These are phyloP conservation scores for Lipomyces chichibuensis DNA, from an alignment of 805 yeast species.

Conservation along the genomic window DNA sequence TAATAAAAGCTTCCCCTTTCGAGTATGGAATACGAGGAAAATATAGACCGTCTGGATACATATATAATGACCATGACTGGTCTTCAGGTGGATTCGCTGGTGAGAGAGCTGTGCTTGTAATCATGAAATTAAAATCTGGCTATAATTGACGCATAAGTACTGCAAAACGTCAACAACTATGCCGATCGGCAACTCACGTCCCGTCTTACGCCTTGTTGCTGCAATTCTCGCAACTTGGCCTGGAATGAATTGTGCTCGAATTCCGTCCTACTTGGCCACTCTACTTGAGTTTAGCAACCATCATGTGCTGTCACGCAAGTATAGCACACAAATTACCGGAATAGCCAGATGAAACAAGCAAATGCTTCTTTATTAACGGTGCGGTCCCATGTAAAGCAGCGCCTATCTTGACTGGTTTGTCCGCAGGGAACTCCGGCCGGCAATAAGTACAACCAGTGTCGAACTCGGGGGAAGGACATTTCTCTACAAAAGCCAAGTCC, in stretches of 20 bases:
- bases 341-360: conserved; percentile 56
- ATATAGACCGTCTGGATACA: conserved; percentile 58
- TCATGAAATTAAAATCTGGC: conserved; percentile 30
- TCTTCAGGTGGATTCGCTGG: conserved; percentile 5
- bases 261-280: conserved; percentile 55
- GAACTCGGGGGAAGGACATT: conserved; percentile 55
- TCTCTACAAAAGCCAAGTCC: conserved; percentile 26
- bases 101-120: conserved; percentile 25
- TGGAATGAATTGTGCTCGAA: conserved; percentile 15
- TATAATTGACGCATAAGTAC: background rate
- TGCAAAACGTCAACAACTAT: background rate
- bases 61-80: conserved; percentile 44
- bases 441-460: conserved; percentile 71
- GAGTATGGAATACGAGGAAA: conserved; percentile 34
- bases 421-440: conserved; percentile 49
- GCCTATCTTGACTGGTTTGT: conserved; percentile 49
- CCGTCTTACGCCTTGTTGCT: conserved; percentile 16
- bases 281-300: conserved; percentile 5
- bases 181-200: conserved; percentile 19
- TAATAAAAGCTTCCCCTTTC: conserved; percentile 19
- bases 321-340: conserved; percentile 33
- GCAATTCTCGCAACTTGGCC: conserved; percentile 19
- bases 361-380: conserved; percentile 58
- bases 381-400: conserved; percentile 53
- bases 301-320: background rate